Evolutionary conservation across 129 eudicot genomes (phyloP), one percentile per base, ranked within the genome.

Genomic region (Helianthus tuberosus): DNA sequence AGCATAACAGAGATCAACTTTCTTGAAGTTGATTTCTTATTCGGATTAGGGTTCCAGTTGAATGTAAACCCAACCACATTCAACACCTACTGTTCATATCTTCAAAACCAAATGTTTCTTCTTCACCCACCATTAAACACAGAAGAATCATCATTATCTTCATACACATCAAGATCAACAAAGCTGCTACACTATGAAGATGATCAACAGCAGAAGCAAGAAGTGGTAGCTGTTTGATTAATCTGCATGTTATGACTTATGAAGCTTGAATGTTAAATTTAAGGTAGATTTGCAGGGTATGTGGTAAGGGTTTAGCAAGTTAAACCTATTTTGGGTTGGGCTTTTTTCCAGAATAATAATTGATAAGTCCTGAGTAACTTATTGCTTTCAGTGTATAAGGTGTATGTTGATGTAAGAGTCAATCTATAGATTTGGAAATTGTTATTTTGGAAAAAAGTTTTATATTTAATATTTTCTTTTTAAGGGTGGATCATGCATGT

Each of bases 1-100:
- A 89, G 85, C 85, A 90, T 89, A 75, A 71, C 83, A 48, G 98
- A 93, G 78, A 93, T 93, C 76, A 93, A 93, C 79, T 84, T 89
- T 75, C 92, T 93, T 72, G 98, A 93, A 82, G 92, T 93, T 78
- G 96, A 93, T 77, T 90, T 93, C 83, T 79, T 93, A 64, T 93
- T 93, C 70, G 96, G 96, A 79, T 72, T 93, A 20, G 96, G 96
- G 51, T 93, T 93, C 76, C 89, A 90, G 23, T 77, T 93, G 63
- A 88, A 93, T 81, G 96, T 93, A 52, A 93, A 82, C 57, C 96
- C 96, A 38, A 74, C 79, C 71, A 90, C 98, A 72, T 93, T 93
- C 47, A 80, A 84, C 59, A 78, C 88, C 11, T 93, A 93, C 54
- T 93, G 89, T 69, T 80, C 89, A 1, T 84, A 86, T 60, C 95